Evolutionary conservation across 164 flowering plant genomes (phyloP).

Genomic region (Dillenia turbinata): DNA sequence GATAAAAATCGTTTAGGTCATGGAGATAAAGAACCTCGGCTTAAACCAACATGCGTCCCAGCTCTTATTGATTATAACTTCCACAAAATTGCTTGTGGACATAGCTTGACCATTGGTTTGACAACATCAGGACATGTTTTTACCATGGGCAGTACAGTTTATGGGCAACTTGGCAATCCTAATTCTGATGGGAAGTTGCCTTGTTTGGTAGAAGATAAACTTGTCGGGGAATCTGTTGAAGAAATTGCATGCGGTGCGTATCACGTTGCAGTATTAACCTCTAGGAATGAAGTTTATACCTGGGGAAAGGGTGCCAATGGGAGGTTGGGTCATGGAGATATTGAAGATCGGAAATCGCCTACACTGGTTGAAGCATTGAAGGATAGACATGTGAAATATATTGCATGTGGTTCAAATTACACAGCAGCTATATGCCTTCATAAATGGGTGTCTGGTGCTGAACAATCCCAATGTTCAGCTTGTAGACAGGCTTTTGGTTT

Average conservation of each 20-base stretch:
- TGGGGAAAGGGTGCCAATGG: constrained; percentile 96
- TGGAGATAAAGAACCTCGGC: constrained; percentile 73
- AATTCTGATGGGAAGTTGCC: constrained; percentile 72
- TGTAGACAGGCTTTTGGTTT: constrained; percentile 88
- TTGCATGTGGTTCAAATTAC: constrained; percentile 78
- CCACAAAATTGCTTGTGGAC: constrained; percentile 80
- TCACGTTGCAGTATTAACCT: constrained; percentile 72
- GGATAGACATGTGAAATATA: constrained; percentile 71
- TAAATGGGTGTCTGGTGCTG: constrained; percentile 78
- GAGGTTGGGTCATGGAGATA: constrained; percentile 81
- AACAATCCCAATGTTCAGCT: constrained; percentile 75
- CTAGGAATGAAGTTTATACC: constrained; percentile 80
- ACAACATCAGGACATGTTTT: constrained; percentile 72
- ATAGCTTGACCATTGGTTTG: constrained; percentile 71
- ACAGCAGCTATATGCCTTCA: constrained; percentile 77
- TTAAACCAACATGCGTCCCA: constrained; percentile 75
- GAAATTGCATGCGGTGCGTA: constrained; percentile 81
- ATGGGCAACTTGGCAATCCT: constrained; percentile 85
- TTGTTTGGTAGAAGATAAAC: constrained; percentile 65
- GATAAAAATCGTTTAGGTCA: constrained; percentile 89
- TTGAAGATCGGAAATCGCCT: constrained; percentile 68
- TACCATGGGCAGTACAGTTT: constrained; percentile 79
- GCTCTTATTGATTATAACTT: constrained; percentile 69
- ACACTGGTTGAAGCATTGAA: constrained; percentile 73
- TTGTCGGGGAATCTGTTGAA: constrained; percentile 57